Evolutionary conservation across 176 grass and related monocot genomes (phyloP).

Genomic region (Oryza australiensis): DNA sequence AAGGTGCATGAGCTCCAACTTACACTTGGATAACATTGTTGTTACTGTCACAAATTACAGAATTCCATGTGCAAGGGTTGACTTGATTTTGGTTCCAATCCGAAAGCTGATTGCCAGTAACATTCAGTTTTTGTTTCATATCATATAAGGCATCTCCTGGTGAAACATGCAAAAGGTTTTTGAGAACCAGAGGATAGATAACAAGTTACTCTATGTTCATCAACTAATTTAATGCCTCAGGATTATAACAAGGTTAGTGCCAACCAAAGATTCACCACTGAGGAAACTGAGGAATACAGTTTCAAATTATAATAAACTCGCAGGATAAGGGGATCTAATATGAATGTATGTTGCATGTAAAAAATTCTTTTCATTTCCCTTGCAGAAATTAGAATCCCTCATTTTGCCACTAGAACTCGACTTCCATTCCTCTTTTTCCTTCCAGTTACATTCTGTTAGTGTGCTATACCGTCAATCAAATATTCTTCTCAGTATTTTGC

Average conservation of each 20-base stretch:
- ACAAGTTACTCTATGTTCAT: not conserved
- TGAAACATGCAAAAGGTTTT: conserved; percentile 2
- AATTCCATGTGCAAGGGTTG: conserved; percentile 74
- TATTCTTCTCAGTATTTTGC: not conserved
- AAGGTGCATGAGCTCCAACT: conserved; percentile 23
- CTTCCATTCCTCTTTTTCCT: not conserved
- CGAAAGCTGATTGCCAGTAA: conserved; percentile 50
- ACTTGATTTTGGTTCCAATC: conserved; percentile 81
- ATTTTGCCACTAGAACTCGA: not conserved
- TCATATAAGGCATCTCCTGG: conserved; percentile 57
- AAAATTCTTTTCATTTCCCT: not conserved
- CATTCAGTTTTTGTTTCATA: conserved; percentile 65
- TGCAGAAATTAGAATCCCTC: not conserved
- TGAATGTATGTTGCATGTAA: not conserved
- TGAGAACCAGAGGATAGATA: not conserved
- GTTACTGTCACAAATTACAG: conserved; percentile 74
- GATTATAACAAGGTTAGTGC: not conserved
- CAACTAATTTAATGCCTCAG: not conserved
- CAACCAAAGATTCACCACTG: not conserved
- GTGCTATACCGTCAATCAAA: not conserved
- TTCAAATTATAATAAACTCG: not conserved
- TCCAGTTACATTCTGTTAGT: not conserved
- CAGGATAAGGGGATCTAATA: not conserved
- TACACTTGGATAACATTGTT: conserved; percentile 80
- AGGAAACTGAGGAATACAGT: not conserved